Conservation (phyloP, 441 rosid species). For the Erysimum cheiri region DNA sequence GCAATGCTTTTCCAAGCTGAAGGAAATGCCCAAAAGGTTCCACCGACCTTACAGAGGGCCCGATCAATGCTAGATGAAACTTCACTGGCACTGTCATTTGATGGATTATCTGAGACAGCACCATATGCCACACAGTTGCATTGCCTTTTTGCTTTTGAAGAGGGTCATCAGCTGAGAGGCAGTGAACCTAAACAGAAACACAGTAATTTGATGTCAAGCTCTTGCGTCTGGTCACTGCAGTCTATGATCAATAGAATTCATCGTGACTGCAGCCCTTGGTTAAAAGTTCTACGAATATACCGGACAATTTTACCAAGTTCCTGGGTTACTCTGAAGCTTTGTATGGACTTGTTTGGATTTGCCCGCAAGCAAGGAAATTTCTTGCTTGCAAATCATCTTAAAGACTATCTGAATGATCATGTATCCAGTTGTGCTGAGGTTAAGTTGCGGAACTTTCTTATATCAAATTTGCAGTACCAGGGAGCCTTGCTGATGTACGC, state of each 20-base stretch:
- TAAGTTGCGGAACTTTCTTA: slow-evolving; percentile 54
- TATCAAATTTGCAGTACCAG: slow-evolving; percentile 79
- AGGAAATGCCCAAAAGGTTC: slow-evolving; percentile 77
- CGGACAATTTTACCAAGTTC: slow-evolving; percentile 72
- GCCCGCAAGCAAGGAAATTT: slow-evolving; percentile 90
- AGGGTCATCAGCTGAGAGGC: slow-evolving; percentile 54
- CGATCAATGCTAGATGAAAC: slow-evolving; percentile 89
- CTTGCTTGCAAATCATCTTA: slow-evolving; percentile 73
- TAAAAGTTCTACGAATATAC: slow-evolving; percentile 84
- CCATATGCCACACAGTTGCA: slow-evolving; percentile 84
- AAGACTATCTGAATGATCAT: slow-evolving; percentile 62
- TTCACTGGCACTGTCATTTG: slow-evolving; percentile 81
- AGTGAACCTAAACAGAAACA: slow-evolving; percentile 53
- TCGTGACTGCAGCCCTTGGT: slow-evolving; percentile 94
- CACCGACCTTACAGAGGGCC: slow-evolving; percentile 76
- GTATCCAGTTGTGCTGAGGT: slow-evolving; percentile 65
- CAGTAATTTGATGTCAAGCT: slow-evolving; percentile 57
- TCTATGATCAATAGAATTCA: slow-evolving; percentile 58
- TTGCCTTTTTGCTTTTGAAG: slow-evolving; percentile 88
- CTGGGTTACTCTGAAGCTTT: slow-evolving; percentile 77
- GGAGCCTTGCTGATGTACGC: slow-evolving; percentile 72
- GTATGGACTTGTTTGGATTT: slow-evolving; percentile 76
- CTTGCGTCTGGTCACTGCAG: slow-evolving; percentile 69
- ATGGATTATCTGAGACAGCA: slow-evolving; percentile 83
- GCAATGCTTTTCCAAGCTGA: slow-evolving; percentile 79